A percentile compares a stretch with the other conserved stretches of the same genome.
These are phyloP conservation scores for Sporisorium sorghi DNA, from an alignment of 1,284 basidiomycete genomes.

Conservation along the genomic window DNA sequence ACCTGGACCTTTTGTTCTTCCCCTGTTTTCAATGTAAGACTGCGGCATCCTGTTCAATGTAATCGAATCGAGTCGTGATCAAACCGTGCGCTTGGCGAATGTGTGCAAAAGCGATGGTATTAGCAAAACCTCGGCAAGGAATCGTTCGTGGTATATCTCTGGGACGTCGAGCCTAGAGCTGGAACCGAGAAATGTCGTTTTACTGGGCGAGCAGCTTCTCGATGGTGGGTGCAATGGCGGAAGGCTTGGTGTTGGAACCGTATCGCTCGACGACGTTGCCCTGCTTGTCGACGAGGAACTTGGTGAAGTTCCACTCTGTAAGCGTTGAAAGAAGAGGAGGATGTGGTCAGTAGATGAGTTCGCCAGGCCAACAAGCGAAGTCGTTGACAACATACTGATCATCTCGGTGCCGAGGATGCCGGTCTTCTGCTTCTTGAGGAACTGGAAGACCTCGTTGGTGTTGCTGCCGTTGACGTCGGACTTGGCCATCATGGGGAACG, in stretches of 20 bases:
- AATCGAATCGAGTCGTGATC: not conserved
- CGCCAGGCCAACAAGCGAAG: too few species aligned
- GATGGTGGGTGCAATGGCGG: constrained; percentile 76
- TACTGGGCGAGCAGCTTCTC: constrained; percentile 72
- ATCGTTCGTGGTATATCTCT: constrained; percentile 2
- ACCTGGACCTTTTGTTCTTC: constrained; percentile 3
- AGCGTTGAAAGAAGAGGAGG: not conserved
- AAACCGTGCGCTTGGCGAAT: not conserved
- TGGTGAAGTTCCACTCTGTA: constrained; percentile 72
- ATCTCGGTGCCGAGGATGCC: constrained; percentile 79
- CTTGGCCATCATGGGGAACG: constrained; percentile 70
- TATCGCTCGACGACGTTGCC: constrained; percentile 82
- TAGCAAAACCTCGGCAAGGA: constrained; percentile 23
- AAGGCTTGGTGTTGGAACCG: constrained; percentile 82
- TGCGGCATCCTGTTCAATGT: not conserved
- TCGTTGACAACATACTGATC: constrained; percentile 72
- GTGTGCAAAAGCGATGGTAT: constrained; percentile 13
- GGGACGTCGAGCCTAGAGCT: not conserved
- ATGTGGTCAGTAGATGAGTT: not conserved
- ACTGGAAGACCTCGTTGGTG: constrained; percentile 83
- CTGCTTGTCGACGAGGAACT: constrained; percentile 71
- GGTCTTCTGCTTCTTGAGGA: constrained; percentile 82
- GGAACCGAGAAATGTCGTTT: not conserved
- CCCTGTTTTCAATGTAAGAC: not conserved
- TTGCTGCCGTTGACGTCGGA: constrained; percentile 85